Percentiles rank a stretch among this genome's conserved stretches.
Evolutionary conservation across 129 eudicot species (phyloP).

Genomic region (Pulicaria dysenterica): DNA sequence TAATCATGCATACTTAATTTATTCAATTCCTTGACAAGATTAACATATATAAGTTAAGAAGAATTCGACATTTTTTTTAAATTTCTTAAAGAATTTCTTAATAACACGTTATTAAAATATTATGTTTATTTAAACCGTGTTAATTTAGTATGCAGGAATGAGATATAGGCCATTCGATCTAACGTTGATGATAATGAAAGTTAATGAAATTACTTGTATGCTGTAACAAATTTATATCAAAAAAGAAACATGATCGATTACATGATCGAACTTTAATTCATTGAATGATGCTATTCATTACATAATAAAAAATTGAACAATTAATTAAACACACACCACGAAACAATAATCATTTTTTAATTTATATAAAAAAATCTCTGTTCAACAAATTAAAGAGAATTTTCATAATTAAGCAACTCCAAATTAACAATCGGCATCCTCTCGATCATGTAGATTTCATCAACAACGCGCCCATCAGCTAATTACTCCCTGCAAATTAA

Average conservation of each 20-base stretch:
- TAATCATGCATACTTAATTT: too few species aligned
- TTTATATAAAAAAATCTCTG: background rate
- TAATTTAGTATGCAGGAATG: too few species aligned
- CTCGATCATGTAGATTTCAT: slow-evolving; percentile 2
- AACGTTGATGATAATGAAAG: too few species aligned
- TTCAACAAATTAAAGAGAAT: slow-evolving; percentile 27
- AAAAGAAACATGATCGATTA: slow-evolving; percentile 24
- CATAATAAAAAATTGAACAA: background rate
- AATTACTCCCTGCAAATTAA: slow-evolving; percentile 24
- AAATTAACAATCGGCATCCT: slow-evolving; percentile 12
- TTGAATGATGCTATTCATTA: slow-evolving; percentile 15
- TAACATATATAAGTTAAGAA: too few species aligned
- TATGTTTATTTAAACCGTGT: too few species aligned
- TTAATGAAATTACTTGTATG: too few species aligned
- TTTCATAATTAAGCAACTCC: slow-evolving; percentile 19
- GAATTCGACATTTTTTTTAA: too few species aligned
- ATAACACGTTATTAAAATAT: too few species aligned
- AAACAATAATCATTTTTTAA: slow-evolving; percentile 21
- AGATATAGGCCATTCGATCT: too few species aligned
- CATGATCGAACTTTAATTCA: background rate
- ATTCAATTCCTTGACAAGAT: too few species aligned
- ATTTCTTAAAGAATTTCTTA: too few species aligned
- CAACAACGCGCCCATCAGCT: slow-evolving; percentile 19
- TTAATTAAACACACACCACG: slow-evolving; percentile 12
- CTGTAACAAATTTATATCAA: slow-evolving; percentile 6